Base-by-base conservation (phyloP, 306 rosid genomes). In the Parietaria judaica region DNA sequence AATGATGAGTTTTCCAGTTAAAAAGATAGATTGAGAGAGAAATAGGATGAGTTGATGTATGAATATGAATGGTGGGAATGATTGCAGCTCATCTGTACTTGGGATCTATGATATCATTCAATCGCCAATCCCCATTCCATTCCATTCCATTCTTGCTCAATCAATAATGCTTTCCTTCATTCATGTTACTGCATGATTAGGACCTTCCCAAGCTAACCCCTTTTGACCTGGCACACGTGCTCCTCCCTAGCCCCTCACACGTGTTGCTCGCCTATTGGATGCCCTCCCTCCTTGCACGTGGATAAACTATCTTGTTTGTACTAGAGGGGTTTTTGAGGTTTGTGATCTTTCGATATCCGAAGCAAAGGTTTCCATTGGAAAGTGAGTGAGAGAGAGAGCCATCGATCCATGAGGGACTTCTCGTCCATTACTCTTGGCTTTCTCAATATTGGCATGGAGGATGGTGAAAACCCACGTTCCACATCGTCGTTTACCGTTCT, bases 291-390 rank as follows among this genome's bases (percentile, higher is more conserved):
- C 71, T 14, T 56, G 36, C 66, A 12, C 58, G 36, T 34, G 54
- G 57, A 61, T 70, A 46, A 14, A 50, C 37, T 23, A 23, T 14
- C 31, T 74, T 66, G 73, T 66, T 39, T 9, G 36, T 34, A 43
- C 1, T 64, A 55, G 45, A 69, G 69, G 55, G 80, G 56, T 71
- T 41, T 46, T 67, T 39, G 74, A 61, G 69, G 58, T 52, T 71
- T 70, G 81, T 69, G 79, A 83, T 71, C 81, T 83, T 68, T 82
- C 82, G 72, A 78, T 80, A 78, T 74, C 72, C 83, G 85, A 43
- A 79, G 78, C 89, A 86, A 73, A 68, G 74, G 81, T 68, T 78
- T 83, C 83, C 84, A 50, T 77, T 66, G 79, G 83, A 87, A 79
- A 84, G 79, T 69, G 76, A 74, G 74, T 64, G 61, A 68, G 78